Base-by-base conservation (phyloP, 345 rosid genomes). In the Eucalyptus camaldulensis region DNA sequence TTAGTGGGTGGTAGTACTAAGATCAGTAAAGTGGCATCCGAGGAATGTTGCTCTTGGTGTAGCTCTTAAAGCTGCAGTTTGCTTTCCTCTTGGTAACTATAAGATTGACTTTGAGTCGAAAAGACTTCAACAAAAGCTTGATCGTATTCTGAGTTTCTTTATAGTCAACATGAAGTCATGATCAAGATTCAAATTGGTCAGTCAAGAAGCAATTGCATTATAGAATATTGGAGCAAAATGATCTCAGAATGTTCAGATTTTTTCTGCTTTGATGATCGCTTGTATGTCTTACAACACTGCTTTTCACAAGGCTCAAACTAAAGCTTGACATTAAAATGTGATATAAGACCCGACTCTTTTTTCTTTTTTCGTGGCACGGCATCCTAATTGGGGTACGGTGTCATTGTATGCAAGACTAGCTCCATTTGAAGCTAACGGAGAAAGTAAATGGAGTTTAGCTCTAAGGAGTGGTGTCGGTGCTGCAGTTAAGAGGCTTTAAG, bases 11-110 rank as follows among this genome's bases (percentile, higher is more conserved):
- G 80, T 80, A 97, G 98, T 97, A 96, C 98, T 97, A 25, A 98
- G 98, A 83, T 94, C 98, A 85, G 91, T 95, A 29, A 87, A 89
- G 65, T 95, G 99, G 98, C 97, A 97, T 90, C 92, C 92, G 33
- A 94, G 98, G 91, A 96, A 97, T 89, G 96, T 97, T 91, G 88
- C 95, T 90, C 93, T 96, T 2, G 98, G 97, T 51, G 96, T 93
- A 37, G 93, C 90, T 94, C 90, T 96, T 29, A 98, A 97, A 89
- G 96, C 98, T 45, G 95, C 95, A 37, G 81, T 96, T 49, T 93
- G 97, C 91, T 94, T 95, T 86, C 98, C 98, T 91, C 93, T 95
- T 65, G 96, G 98, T 95, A 94, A 90, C 86, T 31, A 14, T 44
- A 17, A 14, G 87, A 40, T 12, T 44, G 45, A 17, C 58, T 33